Evolutionary conservation across 1,284 basidiomycete genomes (phyloP).

Genomic region (Ganoderma boninense): DNA sequence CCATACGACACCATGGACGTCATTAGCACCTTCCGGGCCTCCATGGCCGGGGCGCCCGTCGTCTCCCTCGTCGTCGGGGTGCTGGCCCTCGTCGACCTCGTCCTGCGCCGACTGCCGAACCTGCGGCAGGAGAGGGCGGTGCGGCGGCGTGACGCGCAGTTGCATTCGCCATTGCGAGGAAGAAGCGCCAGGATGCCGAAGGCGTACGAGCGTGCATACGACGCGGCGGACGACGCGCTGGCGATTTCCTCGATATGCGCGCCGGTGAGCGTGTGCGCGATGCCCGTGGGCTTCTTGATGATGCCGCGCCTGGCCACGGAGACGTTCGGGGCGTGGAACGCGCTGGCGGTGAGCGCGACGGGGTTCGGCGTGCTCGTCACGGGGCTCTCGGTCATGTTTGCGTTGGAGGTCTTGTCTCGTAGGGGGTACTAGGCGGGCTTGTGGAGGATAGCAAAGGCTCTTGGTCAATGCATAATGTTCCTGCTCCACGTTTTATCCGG

Average conservation of each 20-base stretch:
- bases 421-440: background rate
- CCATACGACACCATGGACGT: background rate
- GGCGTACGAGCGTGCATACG: background rate
- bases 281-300: background rate
- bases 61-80: background rate
- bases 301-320: background rate
- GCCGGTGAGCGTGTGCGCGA: background rate
- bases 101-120: background rate
- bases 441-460: background rate
- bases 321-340: background rate
- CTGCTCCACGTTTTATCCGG: no score
- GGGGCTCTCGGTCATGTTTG: background rate
- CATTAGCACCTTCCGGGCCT: background rate
- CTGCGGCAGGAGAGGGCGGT: background rate
- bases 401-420: background rate
- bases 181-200: no score
- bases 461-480: background rate
- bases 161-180: background rate
- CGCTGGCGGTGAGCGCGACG: background rate
- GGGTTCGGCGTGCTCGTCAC: background rate
- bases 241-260: background rate
- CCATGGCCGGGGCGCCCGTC: background rate
- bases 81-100: background rate
- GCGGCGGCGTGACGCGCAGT: background rate
- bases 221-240: background rate